Evolutionary conservation across 2,329 filamentous ascomycete species (phyloP).

Genomic region (Penicillium sp.): DNA sequence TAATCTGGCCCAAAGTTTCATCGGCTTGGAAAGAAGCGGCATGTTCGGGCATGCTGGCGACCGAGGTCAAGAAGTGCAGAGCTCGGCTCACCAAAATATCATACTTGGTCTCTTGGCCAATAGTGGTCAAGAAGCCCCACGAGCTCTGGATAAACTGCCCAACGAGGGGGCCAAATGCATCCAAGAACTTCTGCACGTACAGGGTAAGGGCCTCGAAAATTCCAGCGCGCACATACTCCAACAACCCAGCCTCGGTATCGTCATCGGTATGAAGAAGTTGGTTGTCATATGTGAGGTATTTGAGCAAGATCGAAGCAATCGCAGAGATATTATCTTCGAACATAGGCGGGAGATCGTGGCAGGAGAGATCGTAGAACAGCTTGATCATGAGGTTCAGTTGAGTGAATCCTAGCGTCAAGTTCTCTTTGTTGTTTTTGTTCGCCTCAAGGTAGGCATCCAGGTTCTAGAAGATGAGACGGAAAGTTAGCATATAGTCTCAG

Average conservation of each 20-base stretch:
- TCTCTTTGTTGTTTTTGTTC: slow-evolving; percentile 71
- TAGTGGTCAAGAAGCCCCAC: slow-evolving; percentile 85
- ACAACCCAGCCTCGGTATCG: slow-evolving; percentile 78
- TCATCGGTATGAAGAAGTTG: slow-evolving; percentile 78
- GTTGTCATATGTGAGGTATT: slow-evolving; percentile 89
- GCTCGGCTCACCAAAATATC: slow-evolving; percentile 93
- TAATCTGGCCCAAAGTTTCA: slow-evolving; percentile 75
- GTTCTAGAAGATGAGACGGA: slow-evolving; percentile 31
- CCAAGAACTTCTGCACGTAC: slow-evolving; percentile 92
- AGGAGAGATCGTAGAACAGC: slow-evolving; percentile 95
- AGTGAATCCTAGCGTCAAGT: slow-evolving; percentile 74
- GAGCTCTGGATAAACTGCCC: slow-evolving; percentile 83
- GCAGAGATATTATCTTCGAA: slow-evolving; percentile 84
- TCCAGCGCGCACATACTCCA: slow-evolving; percentile 86
- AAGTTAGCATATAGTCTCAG: slow-evolving; percentile 12
- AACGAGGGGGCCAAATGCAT: slow-evolving; percentile 80
- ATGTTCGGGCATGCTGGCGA: slow-evolving; percentile 74
- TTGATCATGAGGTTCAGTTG: slow-evolving; percentile 86
- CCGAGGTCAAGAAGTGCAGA: slow-evolving; percentile 87
- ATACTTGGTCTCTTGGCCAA: slow-evolving; percentile 85
- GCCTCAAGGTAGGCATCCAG: slow-evolving; percentile 62
- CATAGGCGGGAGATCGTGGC: slow-evolving; percentile 88
- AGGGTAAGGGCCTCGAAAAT: slow-evolving; percentile 90
- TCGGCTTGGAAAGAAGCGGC: slow-evolving; percentile 82
- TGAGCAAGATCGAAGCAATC: slow-evolving; percentile 79